Percentiles rank a stretch among this genome's conserved stretches.
phyloP scores from a whole-genome alignment of 1,139 yeast species.

The Saccharomyces hybrid region DNA sequence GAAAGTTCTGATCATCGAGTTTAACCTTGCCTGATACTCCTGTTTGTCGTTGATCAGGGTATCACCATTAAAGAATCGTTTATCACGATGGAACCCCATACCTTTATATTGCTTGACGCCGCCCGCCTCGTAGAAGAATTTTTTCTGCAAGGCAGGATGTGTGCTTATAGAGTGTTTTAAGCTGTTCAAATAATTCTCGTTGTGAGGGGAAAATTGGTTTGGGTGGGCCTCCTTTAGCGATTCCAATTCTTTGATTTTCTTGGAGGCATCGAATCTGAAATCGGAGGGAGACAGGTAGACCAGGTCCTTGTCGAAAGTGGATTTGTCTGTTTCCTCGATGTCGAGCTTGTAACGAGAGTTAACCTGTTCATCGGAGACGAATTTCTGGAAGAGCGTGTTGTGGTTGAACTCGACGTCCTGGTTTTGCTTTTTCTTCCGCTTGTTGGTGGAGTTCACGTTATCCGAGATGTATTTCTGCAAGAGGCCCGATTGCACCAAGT shows the following conservation, averaged over 20 bases:
- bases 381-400: conserved; percentile 5
- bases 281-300: conserved; percentile 18
- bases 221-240: conserved; percentile 5
- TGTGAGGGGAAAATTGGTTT: conserved; percentile 14
- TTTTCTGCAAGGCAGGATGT: conserved; percentile 31
- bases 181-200: conserved; percentile 22
- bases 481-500: conserved; percentile 13
- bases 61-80: conserved; percentile 52
- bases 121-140: conserved; percentile 42
- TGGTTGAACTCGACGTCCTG: conserved; percentile 11
- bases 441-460: neutral
- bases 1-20: conserved; percentile 52
- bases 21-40: conserved; percentile 43
- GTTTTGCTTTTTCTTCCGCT: neutral
- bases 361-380: conserved; percentile 14
- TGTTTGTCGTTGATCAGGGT: conserved; percentile 4
- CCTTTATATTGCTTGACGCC: conserved; percentile 20
- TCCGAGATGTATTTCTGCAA: conserved; percentile 6
- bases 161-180: conserved; percentile 18
- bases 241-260: conserved; percentile 22
- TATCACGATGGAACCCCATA: conserved; percentile 58
- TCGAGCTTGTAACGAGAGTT: conserved; percentile 6
- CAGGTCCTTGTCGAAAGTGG: conserved; percentile 12
- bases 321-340: conserved; percentile 7
- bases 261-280: conserved; percentile 24